phyloP scores from a whole-genome alignment of 163 green algal species.

The Volvox carteri region DNA sequence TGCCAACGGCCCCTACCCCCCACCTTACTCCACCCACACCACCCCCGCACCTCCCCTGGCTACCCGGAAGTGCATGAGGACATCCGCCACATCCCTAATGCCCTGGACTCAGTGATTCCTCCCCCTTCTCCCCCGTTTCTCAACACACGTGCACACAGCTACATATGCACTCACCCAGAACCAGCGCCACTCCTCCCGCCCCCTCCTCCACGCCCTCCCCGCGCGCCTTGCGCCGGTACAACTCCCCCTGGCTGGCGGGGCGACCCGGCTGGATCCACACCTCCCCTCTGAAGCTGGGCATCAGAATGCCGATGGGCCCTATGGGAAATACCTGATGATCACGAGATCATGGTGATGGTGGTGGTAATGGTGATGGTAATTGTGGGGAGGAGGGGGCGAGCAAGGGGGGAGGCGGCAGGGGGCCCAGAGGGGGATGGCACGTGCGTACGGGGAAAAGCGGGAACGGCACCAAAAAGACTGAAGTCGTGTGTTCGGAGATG shows the following conservation, averaged over 20 bases:
- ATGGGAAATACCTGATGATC: slow-evolving; percentile 44
- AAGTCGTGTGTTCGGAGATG: background rate
- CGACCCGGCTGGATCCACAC: slow-evolving; percentile 86
- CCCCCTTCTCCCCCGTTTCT: background rate
- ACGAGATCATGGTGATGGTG: too few species aligned
- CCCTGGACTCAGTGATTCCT: background rate
- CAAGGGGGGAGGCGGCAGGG: background rate
- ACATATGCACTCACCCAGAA: slow-evolving; percentile 83
- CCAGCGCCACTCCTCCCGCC: slow-evolving; percentile 69
- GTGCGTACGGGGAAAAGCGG: background rate
- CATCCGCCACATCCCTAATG: background rate
- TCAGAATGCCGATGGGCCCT: slow-evolving; percentile 70
- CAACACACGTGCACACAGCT: too few species aligned
- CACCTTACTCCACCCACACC: background rate
- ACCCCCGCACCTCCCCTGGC: background rate
- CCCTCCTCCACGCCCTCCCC: slow-evolving; percentile 13
- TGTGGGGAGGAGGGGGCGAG: background rate
- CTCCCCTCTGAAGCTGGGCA: slow-evolving; percentile 78
- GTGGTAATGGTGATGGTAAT: too few species aligned
- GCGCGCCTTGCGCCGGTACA: slow-evolving; percentile 69
- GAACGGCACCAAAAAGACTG: too few species aligned
- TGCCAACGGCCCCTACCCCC: background rate
- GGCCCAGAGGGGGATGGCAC: background rate
- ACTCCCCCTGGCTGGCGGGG: slow-evolving; percentile 67
- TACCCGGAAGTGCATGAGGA: too few species aligned